phyloP scores from a whole-genome alignment of 768 basidiomycete genomes.

The Hydnomerulius pinastri region DNA sequence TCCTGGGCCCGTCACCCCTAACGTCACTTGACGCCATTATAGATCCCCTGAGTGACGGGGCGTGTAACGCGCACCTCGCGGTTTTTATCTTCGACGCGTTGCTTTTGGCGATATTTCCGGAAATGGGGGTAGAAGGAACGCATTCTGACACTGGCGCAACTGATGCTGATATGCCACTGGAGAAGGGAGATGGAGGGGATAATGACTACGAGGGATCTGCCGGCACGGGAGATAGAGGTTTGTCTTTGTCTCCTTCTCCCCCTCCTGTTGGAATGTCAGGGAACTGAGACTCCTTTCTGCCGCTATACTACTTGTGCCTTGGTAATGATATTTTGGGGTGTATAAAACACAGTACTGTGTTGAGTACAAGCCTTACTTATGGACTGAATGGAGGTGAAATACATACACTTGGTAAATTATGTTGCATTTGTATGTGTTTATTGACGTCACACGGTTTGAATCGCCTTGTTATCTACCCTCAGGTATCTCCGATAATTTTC shows the following conservation, averaged over 20 bases:
- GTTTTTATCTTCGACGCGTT: conserved; percentile 74
- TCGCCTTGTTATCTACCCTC: neutral
- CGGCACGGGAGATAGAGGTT: neutral
- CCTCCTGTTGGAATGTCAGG: too few species aligned
- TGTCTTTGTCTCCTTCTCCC: too few species aligned
- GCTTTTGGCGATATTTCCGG: conserved; percentile 75
- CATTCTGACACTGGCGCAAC: too few species aligned
- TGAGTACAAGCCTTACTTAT: too few species aligned
- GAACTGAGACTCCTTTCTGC: too few species aligned
- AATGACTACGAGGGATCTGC: neutral
- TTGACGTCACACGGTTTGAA: conserved; percentile 25
- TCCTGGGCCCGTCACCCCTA: conserved; percentile 57
- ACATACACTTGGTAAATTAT: too few species aligned
- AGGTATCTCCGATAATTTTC: neutral
- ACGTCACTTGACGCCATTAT: conserved; percentile 54
- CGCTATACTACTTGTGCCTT: too few species aligned
- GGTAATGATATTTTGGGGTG: too few species aligned
- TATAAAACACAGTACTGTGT: too few species aligned
- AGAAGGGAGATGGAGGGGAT: neutral
- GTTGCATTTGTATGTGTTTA: conserved; percentile 25
- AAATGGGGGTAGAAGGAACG: conserved; percentile 48
- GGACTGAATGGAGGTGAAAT: too few species aligned
- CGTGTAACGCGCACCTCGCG: conserved; percentile 80
- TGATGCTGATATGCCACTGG: neutral
- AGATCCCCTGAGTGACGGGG: conserved; percentile 58